Base-by-base conservation (phyloP, 441 rosid genomes). In the Adansonia rubrostipa region DNA sequence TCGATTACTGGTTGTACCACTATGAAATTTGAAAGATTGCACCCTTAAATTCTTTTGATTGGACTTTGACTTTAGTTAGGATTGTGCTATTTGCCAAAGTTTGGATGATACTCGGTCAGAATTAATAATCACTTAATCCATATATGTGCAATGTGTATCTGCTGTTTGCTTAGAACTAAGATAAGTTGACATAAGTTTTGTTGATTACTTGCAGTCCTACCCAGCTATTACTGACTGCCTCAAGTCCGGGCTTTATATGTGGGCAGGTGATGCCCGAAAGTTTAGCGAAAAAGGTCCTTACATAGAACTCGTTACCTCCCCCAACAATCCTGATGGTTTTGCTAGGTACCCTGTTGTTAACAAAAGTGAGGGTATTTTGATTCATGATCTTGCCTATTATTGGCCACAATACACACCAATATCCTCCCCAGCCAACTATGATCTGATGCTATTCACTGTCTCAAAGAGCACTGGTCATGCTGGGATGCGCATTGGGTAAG, bases 401-500 rank as follows among this genome's bases (percentile, higher is more conserved):
- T 95, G 98, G 99, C 98, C 99, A 0, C 99, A 95, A 33, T 92
- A 95, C 24, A 93, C 95, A 5, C 94, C 99, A 0, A 91, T 95
- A 72, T 77, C 91, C 17, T 80, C 85, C 10, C 83, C 87, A 14
- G 93, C 95, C 6, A 90, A 93, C 74, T 90, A 95, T 9, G 91
- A 90, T 64, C 88, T 95, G 42, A 89, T 89, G 94, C 85, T 95
- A 57, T 95, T 93, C 86, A 92, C 97, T 0, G 85, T 88, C 81
- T 95, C 99, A 2, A 95, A 95, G 83, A 84, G 89, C 83, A 93
- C 93, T 0, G 99, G 98, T 63, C 99, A 95, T 66, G 99, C 98
- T 47, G 99, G 99, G 73, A 91, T 88, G 87, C 97, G 98, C 65
- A 88, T 95, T 33, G 99, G 99, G 98, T 95, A 86, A 84, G 86